A percentile compares a stretch with the other conserved stretches of the same genome.
phyloP scores from a whole-genome alignment of 2,329 filamentous ascomycete species.

The Mycosphaerella sp. region DNA sequence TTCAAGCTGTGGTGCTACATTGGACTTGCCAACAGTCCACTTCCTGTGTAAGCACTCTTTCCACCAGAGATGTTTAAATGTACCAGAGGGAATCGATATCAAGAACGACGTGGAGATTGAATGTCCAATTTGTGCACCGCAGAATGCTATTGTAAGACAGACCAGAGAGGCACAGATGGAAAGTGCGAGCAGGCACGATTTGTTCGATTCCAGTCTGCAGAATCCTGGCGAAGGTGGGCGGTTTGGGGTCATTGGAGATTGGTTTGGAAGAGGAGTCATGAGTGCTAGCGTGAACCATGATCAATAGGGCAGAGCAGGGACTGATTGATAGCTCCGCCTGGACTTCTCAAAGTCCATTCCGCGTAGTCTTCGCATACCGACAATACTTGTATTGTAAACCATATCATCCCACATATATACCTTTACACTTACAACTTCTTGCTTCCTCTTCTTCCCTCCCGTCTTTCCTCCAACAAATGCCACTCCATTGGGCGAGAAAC shows the following conservation, averaged over 20 bases:
- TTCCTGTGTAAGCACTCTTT: conserved; percentile 97
- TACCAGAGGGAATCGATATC: conserved; percentile 36
- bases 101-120: conserved; percentile 60
- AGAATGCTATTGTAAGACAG: conserved; percentile 82
- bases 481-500: conserved; percentile 1
- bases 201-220: conserved; percentile 76
- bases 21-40: conserved; percentile 87
- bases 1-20: conserved; percentile 66
- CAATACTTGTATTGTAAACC: background rate
- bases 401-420: background rate
- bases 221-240: conserved; percentile 62
- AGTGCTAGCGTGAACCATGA: conserved; percentile 34
- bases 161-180: conserved; percentile 83
- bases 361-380: background rate
- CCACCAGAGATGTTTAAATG: conserved; percentile 81
- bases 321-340: too few species aligned
- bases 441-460: background rate
- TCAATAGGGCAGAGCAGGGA: background rate
- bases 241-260: conserved; percentile 87
- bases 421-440: background rate
- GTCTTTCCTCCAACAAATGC: conserved; percentile 7
- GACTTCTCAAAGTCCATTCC: too few species aligned
- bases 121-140: conserved; percentile 76
- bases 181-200: conserved; percentile 75
- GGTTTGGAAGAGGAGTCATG: conserved; percentile 94